Evolutionary conservation across 164 flowering plant species (phyloP).

Genomic region (Echeveria elegans): DNA sequence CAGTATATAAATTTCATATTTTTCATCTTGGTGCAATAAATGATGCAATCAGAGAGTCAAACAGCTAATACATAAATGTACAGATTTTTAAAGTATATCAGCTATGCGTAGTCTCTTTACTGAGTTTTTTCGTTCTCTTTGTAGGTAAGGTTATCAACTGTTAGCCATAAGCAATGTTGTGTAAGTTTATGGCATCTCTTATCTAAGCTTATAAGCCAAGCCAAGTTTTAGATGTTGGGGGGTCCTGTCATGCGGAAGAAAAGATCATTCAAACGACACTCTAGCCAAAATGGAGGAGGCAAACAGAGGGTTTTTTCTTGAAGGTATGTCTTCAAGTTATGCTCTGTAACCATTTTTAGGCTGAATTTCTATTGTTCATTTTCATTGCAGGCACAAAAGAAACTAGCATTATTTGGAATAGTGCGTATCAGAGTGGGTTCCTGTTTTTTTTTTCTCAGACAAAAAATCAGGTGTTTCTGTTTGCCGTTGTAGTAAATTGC

Average conservation of each 20-base stretch:
- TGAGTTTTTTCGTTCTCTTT: not conserved
- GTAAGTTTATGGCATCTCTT: not conserved
- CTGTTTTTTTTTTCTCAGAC: not conserved
- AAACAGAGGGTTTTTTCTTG: not conserved
- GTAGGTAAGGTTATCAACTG: not conserved
- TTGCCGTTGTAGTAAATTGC: no score
- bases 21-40: not conserved
- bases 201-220: not conserved
- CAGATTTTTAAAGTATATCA: not conserved
- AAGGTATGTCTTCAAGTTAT: not conserved
- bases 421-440: not conserved
- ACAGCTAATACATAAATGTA: not conserved
- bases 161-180: not conserved
- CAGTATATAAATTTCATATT: not conserved
- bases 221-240: not conserved
- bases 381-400: not conserved
- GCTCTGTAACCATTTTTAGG: no score
- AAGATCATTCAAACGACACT: constrained; percentile 3
- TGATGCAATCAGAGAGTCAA: not conserved
- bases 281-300: constrained; percentile 8
- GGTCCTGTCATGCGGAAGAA: constrained; percentile 1
- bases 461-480: no score
- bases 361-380: no score
- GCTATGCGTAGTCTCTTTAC: not conserved
- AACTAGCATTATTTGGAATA: not conserved